Evolutionary conservation across 495 filamentous ascomycete genomes (phyloP).

Genomic region (Rusavskia elegans): DNA sequence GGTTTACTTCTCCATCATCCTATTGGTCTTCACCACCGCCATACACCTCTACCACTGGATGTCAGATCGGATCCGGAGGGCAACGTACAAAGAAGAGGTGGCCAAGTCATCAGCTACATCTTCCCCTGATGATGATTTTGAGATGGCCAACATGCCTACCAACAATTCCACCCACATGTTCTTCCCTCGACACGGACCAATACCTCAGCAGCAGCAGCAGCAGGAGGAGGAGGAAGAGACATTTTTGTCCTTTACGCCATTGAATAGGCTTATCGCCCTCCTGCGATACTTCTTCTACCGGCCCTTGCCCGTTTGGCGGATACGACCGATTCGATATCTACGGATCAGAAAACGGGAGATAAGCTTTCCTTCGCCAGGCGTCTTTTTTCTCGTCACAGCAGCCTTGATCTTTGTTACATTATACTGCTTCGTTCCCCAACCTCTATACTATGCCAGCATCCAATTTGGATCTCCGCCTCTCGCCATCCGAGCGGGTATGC

Average conservation of each 20-base stretch:
- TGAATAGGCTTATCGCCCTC: slow-evolving; percentile 62
- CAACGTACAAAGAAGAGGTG: slow-evolving; percentile 62
- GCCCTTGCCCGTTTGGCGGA: slow-evolving; percentile 53
- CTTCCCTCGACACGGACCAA: slow-evolving; percentile 44
- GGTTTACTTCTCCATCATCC: slow-evolving; percentile 66
- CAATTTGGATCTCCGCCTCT: slow-evolving; percentile 74
- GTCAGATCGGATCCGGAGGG: slow-evolving; percentile 76
- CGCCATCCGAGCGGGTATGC: slow-evolving; percentile 83
- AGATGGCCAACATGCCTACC: slow-evolving; percentile 51
- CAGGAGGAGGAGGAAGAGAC: slow-evolving; percentile 49
- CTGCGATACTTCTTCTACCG: slow-evolving; percentile 78
- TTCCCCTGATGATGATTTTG: slow-evolving; percentile 50
- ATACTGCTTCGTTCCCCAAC: slow-evolving; percentile 74
- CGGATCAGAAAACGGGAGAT: slow-evolving; percentile 45
- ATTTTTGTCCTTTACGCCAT: slow-evolving; percentile 47
- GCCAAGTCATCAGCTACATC: slow-evolving; percentile 33
- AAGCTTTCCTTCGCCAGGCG: slow-evolving; percentile 59
- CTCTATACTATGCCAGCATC: slow-evolving; percentile 71
- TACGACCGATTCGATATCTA: slow-evolving; percentile 44
- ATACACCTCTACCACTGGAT: slow-evolving; percentile 68
- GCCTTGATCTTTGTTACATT: slow-evolving; percentile 55
- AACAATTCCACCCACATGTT: slow-evolving; percentile 52
- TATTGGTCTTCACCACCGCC: slow-evolving; percentile 44
- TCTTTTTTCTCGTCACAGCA: slow-evolving; percentile 45
- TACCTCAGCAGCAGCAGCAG: slow-evolving; percentile 24